These are phyloP conservation scores for Sphaerulina populicola DNA, from an alignment of 2,329 filamentous ascomycete genomes.

Conservation along the genomic window DNA sequence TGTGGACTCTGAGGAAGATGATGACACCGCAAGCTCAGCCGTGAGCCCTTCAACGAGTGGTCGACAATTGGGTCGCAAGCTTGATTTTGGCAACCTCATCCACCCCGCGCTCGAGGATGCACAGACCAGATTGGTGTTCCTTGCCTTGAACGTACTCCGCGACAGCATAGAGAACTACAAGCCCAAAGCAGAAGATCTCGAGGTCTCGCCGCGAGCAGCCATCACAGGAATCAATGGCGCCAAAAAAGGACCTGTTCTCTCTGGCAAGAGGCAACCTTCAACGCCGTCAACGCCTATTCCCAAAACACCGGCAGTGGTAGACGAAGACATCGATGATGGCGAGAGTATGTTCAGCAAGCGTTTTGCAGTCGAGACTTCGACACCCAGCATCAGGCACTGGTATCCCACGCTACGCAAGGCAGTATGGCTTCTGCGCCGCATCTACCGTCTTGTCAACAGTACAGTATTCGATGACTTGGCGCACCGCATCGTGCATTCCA, in stretches of 20 bases:
- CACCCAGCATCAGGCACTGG: conserved; percentile 38
- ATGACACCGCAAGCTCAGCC: conserved; percentile 35
- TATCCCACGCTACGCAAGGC: conserved; percentile 60
- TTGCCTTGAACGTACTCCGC: conserved; percentile 54
- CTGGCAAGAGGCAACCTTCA: conserved; percentile 40
- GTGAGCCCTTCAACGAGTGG: conserved; percentile 18
- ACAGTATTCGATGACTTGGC: conserved; percentile 64
- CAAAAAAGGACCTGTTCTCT: conserved; percentile 40
- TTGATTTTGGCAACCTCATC: conserved; percentile 56
- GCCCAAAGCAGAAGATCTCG: conserved; percentile 56
- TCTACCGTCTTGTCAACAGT: conserved; percentile 61
- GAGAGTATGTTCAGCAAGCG: conserved; percentile 35
- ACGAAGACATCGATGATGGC: conserved; percentile 48
- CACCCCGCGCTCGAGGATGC: conserved; percentile 60
- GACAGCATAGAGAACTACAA: conserved; percentile 60
- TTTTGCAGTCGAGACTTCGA: conserved; percentile 13
- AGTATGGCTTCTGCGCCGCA: conserved; percentile 60
- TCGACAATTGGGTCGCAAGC: conserved; percentile 24
- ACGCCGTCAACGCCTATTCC: conserved; percentile 37
- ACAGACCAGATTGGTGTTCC: conserved; percentile 58
- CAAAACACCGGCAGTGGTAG: conserved; percentile 46
- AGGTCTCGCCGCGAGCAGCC: conserved; percentile 47
- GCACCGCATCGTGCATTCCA: conserved; percentile 80
- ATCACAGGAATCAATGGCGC: conserved; percentile 22
- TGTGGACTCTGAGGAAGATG: conserved; percentile 43